These are phyloP conservation scores for Schoenoplectus tabernaemontani DNA, from an alignment of 202 grass and related monocot genomes.

Conservation along the genomic window DNA sequence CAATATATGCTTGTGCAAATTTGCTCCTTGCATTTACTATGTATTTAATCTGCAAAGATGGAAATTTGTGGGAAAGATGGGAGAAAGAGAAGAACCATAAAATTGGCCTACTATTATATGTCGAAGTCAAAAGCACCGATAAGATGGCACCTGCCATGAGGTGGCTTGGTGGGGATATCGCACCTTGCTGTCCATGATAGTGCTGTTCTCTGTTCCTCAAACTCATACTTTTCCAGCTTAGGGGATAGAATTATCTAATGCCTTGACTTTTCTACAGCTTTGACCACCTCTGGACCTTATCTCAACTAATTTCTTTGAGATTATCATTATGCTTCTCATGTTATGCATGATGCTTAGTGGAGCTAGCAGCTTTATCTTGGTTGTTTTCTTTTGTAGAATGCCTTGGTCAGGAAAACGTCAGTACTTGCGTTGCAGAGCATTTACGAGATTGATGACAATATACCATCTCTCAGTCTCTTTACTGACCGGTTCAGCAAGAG, in stretches of 20 bases:
- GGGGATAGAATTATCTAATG: not conserved
- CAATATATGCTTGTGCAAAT: not conserved
- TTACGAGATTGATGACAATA: conserved; percentile 86
- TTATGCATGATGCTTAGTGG: not conserved
- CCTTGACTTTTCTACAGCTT: not conserved
- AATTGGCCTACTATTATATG: not conserved
- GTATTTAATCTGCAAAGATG: not conserved
- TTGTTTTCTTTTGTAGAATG: conserved; percentile 45
- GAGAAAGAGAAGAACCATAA: not conserved
- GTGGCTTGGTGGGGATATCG: not conserved
- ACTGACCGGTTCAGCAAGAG: conserved; percentile 86
- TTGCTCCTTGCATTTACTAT: not conserved
- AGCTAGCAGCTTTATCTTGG: not conserved
- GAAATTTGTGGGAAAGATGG: not conserved
- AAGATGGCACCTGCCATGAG: not conserved
- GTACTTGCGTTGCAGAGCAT: conserved; percentile 83
- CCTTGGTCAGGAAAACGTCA: conserved; percentile 86
- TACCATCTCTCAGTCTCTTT: conserved; percentile 86
- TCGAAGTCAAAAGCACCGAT: not conserved
- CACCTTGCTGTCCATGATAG: not conserved
- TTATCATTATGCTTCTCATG: conserved; percentile 7
- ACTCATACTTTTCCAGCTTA: not conserved
- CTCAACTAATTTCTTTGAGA: not conserved
- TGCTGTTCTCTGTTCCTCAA: not conserved
- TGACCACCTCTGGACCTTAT: not conserved